Conservation (phyloP, 2,329 filamentous ascomycete species). For the Colletotrichum phormii region DNA sequence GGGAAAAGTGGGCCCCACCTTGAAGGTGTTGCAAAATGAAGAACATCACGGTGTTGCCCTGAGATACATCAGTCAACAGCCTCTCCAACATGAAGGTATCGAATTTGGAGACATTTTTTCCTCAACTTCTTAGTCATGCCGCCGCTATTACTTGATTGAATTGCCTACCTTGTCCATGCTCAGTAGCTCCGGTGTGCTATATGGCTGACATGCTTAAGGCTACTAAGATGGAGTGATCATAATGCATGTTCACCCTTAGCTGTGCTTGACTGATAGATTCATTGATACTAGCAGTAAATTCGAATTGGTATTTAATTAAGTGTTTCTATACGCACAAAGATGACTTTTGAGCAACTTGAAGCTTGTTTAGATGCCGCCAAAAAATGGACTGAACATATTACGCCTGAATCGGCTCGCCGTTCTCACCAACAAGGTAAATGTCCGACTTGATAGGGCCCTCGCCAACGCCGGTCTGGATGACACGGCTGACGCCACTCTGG, state of each 20-base stretch:
- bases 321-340: not conserved
- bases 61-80: not conserved
- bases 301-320: not conserved
- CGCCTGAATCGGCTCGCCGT: slow-evolving; percentile 62
- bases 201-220: not conserved
- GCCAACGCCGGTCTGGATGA: slow-evolving; percentile 92
- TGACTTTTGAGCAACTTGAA: not conserved
- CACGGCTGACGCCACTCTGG: slow-evolving; percentile 83
- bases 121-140: no score
- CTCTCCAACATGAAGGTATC: not conserved
- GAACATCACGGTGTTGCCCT: not conserved
- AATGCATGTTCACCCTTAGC: not conserved
- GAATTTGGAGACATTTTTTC: no score
- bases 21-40: not conserved
- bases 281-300: not conserved
- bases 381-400: slow-evolving; percentile 12
- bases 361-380: not conserved
- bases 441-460: slow-evolving; percentile 87
- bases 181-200: not conserved
- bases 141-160: not conserved
- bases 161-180: not conserved
- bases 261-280: not conserved
- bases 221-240: not conserved
- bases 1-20: not conserved
- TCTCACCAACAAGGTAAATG: slow-evolving; percentile 78